phyloP scores from a whole-genome alignment of 1,284 basidiomycete genomes.

The Sphaerobolus stellatus region DNA sequence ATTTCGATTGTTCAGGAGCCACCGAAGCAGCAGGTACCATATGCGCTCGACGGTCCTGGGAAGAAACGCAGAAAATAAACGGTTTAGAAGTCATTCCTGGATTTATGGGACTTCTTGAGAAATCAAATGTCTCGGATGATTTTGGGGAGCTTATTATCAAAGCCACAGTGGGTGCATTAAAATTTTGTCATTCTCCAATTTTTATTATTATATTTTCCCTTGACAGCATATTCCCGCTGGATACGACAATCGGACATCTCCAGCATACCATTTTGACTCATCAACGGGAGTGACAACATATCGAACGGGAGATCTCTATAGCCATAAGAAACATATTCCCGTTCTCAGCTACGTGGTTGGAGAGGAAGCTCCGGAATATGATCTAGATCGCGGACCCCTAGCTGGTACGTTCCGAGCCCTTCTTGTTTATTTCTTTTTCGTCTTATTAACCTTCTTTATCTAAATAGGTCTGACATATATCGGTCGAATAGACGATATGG shows the following conservation, averaged over 20 bases:
- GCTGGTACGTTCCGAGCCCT: neutral
- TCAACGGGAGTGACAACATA: slow-evolving; percentile 7
- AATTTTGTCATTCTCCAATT: neutral
- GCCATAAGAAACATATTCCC: neutral
- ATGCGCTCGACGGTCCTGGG: slow-evolving; percentile 6
- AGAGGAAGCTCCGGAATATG: neutral
- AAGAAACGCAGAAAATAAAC: neutral
- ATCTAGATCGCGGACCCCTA: neutral
- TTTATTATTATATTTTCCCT: neutral
- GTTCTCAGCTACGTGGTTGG: slow-evolving; percentile 6
- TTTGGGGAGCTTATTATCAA: slow-evolving; percentile 15
- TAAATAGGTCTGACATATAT: slow-evolving; percentile 10
- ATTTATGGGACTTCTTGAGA: neutral
- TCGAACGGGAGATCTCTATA: slow-evolving; percentile 16
- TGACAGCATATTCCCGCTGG: slow-evolving; percentile 7
- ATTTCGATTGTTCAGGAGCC: slow-evolving; percentile 15
- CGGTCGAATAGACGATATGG: slow-evolving; percentile 11
- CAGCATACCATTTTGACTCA: slow-evolving; percentile 4
- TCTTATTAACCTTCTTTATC: neutral
- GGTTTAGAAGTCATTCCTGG: neutral
- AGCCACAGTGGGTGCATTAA: slow-evolving; percentile 8
- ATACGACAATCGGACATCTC: neutral
- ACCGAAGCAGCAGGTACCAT: slow-evolving; percentile 18
- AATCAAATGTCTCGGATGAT: neutral
- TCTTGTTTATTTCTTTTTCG: too few relatives aligned